Evolutionary conservation across 176 grass and related monocot genomes (phyloP), one percentile per base, ranked within the genome.

Genomic region (Oryza meridionalis): DNA sequence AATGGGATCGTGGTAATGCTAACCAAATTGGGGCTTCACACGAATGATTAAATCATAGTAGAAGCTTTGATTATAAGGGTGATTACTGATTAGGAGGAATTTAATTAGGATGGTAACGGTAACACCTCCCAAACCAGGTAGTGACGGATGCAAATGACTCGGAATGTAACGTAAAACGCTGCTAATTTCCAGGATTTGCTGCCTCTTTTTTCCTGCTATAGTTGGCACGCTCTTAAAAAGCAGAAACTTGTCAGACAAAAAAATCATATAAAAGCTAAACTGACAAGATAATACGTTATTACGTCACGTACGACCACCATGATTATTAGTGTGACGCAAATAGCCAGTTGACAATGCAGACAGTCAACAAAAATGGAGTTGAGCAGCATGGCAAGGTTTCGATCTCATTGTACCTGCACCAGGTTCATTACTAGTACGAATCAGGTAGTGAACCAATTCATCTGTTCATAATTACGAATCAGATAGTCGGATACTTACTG

Each of bases 381-480:
- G 24, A 69, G 22, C 49, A 70, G 22, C 40, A 42, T 2, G 40
- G 3, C 2, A 26, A 43, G 13, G 37, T 78, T 22, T 77, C 17
- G 14, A 31, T 55, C 42, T 79, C 68, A 2, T 53, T 26, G 29
- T 55, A 16, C 43, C 42, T 66, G 40, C 29, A 59, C 46, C 44
- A 72, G 29, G 67, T 65, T 26, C 21, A 55, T 71, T 67, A 4
- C 32, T 69, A 31, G 29, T 31, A 76, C n/a, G 81, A 29, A 65
- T 63, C 32, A 37, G 31, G 59, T 43, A 70, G 46, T n/a, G 19
- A n/a, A 59, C 11, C 55, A 9, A 21, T n/a, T 9, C 14, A 51
- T 55, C 24, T 26, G 9, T 59, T 59, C 55, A 59, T 73, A 68
- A 25, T 76, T 76, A 75, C 31, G 33, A 35, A 35, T 35, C 29